A percentile compares a stretch with the other conserved stretches of the same genome.
Evolutionary conservation across 345 rosid species (phyloP).

Genomic region (Gynandropsis gynandra): DNA sequence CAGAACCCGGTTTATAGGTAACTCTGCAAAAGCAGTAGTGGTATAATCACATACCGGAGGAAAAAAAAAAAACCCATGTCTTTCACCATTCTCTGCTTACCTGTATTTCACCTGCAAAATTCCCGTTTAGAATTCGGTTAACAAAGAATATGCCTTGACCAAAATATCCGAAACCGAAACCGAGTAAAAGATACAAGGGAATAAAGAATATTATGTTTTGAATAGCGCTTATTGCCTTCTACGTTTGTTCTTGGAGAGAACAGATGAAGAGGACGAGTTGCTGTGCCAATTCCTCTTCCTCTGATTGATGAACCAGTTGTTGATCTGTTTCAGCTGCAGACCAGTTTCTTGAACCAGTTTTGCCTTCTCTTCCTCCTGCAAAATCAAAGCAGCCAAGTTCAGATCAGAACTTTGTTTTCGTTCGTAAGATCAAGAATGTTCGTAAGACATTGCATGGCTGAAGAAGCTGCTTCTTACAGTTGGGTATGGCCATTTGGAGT

Average conservation of each 20-base stretch:
- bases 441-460: too few species aligned
- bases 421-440: neutral
- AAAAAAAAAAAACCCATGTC: too few species aligned
- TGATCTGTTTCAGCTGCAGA: constrained; percentile 77
- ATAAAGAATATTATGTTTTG: neutral
- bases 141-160: constrained; percentile 5
- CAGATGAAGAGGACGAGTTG: constrained; percentile 55
- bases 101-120: constrained; percentile 19
- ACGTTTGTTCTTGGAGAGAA: constrained; percentile 59
- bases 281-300: constrained; percentile 87
- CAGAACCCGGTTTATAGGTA: too few species aligned
- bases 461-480: constrained; percentile 51
- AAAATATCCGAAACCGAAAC: neutral
- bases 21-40: too few species aligned
- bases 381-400: constrained; percentile 3
- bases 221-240: too few species aligned
- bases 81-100: too few species aligned
- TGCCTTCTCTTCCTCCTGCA: constrained; percentile 81
- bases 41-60: too few species aligned
- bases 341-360: constrained; percentile 77
- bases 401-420: neutral
- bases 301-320: constrained; percentile 89
- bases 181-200: neutral
- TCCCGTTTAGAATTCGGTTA: constrained; percentile 18
- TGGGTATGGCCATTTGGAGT: constrained; percentile 94